Evolutionary conservation across 2,329 filamentous ascomycete species (phyloP).

Genomic region (Arthroderma sp.): DNA sequence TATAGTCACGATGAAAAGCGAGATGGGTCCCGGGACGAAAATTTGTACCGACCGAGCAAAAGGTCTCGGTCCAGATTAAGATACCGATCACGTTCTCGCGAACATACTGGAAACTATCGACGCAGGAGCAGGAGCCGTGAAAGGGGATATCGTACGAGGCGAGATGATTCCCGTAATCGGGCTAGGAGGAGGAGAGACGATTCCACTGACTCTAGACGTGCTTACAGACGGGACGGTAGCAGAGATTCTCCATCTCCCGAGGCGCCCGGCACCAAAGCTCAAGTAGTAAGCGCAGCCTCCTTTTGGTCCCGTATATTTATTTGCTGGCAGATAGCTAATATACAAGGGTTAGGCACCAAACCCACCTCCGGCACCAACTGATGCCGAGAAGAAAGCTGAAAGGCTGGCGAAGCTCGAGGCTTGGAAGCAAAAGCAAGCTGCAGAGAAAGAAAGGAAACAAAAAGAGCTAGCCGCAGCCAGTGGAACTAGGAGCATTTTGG

Average conservation of each 20-base stretch:
- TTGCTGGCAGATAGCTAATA: too few relatives aligned
- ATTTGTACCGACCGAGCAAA: constrained; percentile 47
- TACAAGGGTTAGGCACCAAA: constrained; percentile 20
- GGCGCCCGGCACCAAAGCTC: constrained; percentile 36
- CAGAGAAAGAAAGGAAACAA: constrained; percentile 59
- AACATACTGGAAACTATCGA: constrained; percentile 45
- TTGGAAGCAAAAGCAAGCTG: constrained; percentile 79
- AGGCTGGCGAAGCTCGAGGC: constrained; percentile 69
- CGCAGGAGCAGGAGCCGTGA: constrained; percentile 56
- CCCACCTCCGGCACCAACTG: constrained; percentile 40
- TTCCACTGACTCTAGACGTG: constrained; percentile 56
- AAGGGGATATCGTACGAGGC: constrained; percentile 53
- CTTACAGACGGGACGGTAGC: constrained; percentile 53
- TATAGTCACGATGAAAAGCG: constrained; percentile 45
- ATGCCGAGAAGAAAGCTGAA: constrained; percentile 67
- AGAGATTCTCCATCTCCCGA: constrained; percentile 42
- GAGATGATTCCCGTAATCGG: constrained; percentile 61
- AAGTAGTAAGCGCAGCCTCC: constrained; percentile 41
- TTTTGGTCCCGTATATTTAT: background rate
- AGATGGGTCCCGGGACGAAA: constrained; percentile 49
- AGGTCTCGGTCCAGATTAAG: constrained; percentile 54
- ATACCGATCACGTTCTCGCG: constrained; percentile 44
- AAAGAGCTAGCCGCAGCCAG: constrained; percentile 50
- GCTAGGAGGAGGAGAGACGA: constrained; percentile 51
- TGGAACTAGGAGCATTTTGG: constrained; percentile 53